Conservation (phyloP, 2,329 filamentous ascomycete genomes). For the Neofusicoccum ribis region DNA sequence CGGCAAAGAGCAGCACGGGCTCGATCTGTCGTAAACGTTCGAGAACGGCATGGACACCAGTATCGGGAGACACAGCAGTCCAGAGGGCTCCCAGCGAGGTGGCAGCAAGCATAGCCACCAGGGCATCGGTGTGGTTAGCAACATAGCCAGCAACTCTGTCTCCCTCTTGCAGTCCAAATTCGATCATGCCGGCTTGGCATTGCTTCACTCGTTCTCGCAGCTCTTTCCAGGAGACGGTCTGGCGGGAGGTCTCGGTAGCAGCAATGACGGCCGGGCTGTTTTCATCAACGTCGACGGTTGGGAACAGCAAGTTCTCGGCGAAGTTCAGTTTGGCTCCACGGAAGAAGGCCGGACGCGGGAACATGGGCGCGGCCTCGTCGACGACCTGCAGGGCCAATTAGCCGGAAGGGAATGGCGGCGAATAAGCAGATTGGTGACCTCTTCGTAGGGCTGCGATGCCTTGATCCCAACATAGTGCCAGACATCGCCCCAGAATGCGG, state of each 20-base stretch:
- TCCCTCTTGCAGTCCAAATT: constrained; percentile 61
- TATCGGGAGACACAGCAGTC: constrained; percentile 92
- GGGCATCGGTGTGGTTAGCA: constrained; percentile 83
- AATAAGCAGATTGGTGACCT: constrained; percentile 44
- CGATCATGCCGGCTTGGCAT: constrained; percentile 70
- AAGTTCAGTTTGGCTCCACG: constrained; percentile 80
- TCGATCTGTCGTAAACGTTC: constrained; percentile 85
- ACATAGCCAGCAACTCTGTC: constrained; percentile 73
- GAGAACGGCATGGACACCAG: constrained; percentile 84
- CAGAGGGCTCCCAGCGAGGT: constrained; percentile 84
- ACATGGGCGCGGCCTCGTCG: constrained; percentile 68
- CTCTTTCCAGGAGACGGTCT: constrained; percentile 73
- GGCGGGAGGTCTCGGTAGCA: constrained; percentile 70
- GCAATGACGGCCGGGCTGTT: constrained; percentile 72
- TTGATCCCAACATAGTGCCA: constrained; percentile 81
- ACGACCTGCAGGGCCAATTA: constrained; percentile 58
- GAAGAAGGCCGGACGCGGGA: constrained; percentile 86
- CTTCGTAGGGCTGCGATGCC: constrained; percentile 62
- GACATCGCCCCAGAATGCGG: constrained; percentile 78
- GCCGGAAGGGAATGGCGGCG: not conserved
- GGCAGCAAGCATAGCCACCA: constrained; percentile 84
- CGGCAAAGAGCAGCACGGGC: constrained; percentile 79
- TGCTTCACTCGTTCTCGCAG: constrained; percentile 74
- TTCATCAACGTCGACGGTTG: constrained; percentile 56
- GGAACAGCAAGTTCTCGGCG: constrained; percentile 90